Evolutionary conservation across 495 filamentous ascomycete species (phyloP).

Genomic region (Halenospora varia): DNA sequence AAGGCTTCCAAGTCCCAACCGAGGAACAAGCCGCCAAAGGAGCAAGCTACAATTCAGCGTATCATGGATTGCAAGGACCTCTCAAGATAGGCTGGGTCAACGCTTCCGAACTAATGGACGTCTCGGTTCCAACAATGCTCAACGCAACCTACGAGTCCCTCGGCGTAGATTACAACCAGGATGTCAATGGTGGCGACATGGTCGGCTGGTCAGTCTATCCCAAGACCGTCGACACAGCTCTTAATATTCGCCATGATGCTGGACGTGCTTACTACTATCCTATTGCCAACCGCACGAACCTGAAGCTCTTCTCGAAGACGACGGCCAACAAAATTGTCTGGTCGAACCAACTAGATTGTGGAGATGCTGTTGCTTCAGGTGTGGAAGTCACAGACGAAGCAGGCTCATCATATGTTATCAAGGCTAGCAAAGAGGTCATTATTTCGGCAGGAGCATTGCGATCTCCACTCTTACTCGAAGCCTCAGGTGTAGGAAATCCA

Average conservation of each 20-base stretch:
- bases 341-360: slow-evolving; percentile 44
- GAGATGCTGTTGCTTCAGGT: slow-evolving; percentile 15
- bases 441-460: not conserved
- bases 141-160: not conserved
- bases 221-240: slow-evolving; percentile 20
- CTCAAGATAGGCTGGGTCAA: not conserved
- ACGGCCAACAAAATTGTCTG: not conserved
- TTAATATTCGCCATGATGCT: slow-evolving; percentile 27
- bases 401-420: no score
- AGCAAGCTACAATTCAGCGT: not conserved
- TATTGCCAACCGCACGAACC: slow-evolving; percentile 30
- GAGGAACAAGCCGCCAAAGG: not conserved
- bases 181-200: not conserved
- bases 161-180: not conserved
- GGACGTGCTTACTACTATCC: slow-evolving; percentile 42
- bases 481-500: slow-evolving; percentile 42
- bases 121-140: not conserved
- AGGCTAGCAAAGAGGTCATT: slow-evolving; percentile 20
- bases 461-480: not conserved
- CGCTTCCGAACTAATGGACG: not conserved
- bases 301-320: not conserved
- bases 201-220: not conserved
- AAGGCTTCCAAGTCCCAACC: not conserved
- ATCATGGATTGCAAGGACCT: not conserved
- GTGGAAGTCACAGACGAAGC: not conserved